phyloP scores from a whole-genome alignment of 2,329 filamentous ascomycete genomes.

The Cadophora sp. region DNA sequence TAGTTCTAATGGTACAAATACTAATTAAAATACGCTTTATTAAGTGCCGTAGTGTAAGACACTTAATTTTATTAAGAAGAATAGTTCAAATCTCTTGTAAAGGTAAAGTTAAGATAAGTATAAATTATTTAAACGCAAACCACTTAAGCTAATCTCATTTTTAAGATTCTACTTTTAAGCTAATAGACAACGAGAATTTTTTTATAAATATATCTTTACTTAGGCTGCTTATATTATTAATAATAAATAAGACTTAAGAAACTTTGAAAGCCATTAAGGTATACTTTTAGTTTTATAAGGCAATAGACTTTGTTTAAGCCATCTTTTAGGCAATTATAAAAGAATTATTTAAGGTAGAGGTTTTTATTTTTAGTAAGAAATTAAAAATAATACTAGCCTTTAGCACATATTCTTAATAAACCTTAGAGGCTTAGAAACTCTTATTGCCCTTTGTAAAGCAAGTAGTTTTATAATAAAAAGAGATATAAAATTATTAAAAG shows the following conservation, averaged over 20 bases:
- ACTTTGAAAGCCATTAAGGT: neutral
- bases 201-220: neutral
- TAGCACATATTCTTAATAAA: neutral
- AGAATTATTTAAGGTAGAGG: neutral
- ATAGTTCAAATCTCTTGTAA: neutral
- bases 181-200: neutral
- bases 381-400: neutral
- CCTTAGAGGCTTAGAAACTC: neutral
- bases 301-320: neutral
- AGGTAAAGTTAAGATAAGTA: slow-evolving; percentile 1
- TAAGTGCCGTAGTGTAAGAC: neutral
- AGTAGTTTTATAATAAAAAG: neutral
- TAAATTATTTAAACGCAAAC: neutral
- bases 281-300: neutral
- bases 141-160: neutral
- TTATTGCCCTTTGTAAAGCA: neutral
- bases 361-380: neutral
- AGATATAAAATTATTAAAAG: neutral
- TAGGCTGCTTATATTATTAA: neutral
- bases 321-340: neutral
- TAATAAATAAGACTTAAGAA: neutral
- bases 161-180: neutral
- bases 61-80: neutral
- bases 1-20: neutral
- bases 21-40: neutral